Evolutionary conservation across 768 basidiomycete genomes (phyloP), one percentile per base, ranked within the genome.

Genomic region (Podaxis pistillaris): DNA sequence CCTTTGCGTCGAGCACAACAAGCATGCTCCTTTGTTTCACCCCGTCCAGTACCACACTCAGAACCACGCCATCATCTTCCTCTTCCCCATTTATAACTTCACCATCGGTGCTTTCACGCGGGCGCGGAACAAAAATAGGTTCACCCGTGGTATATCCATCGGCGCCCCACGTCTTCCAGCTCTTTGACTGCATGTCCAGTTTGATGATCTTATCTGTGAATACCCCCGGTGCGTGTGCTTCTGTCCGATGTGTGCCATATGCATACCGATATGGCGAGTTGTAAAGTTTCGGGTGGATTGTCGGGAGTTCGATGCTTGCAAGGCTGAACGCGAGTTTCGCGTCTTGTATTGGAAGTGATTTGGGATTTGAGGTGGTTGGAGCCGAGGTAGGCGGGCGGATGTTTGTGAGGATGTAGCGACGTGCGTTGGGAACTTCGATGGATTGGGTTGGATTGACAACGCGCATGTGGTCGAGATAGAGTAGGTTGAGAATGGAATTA

Each of bases 381-480:
- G 40, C 33, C 26, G 57, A 52, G 22, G 12, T 19, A 3, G 46
- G 46, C 6, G 33, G 28, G n/a, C 7, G 15, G 19, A 59, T 50
- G 17, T 30, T 47, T 22, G 38, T 3, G 26, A 61, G 51, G 52
- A 55, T 22, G n/a, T 51, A 61, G 19, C 40, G 38, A 4, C 60
- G 26, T 8, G 60, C 60, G 38, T 37, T 22, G 50, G 59, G 59
- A 1, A 22, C 2, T n/a, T 52, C 59, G 19, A 52, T 52, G 36
- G 38, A 53, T 60, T 51, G 30, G 30, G 41, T 19, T 19, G 60
- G 30, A 36, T 54, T n/a, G 28, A 6, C 28, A 30, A 44, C n/a
- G 8, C 52, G 60, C 52, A 61, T 54, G 40, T 53, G 30, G 60
- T 54, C 52, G 40, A 61, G 38, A 6, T 61, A 61, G 52, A 54